phyloP scores from a whole-genome alignment of 2,329 filamentous ascomycete species.

The Colletotrichum cereale region DNA sequence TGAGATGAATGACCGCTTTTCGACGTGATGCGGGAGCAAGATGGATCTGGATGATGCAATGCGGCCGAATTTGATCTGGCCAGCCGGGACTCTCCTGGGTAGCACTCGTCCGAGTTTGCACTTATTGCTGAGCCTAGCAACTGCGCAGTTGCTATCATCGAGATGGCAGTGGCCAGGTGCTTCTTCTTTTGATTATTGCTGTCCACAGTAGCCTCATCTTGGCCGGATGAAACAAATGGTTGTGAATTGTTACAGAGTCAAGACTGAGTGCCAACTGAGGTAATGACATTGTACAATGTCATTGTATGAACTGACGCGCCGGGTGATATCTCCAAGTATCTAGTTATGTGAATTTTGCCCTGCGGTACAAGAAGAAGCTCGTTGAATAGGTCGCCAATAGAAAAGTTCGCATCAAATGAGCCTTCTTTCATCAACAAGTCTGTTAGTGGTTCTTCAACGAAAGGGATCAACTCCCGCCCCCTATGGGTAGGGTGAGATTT shows the following conservation, averaged over 20 bases:
- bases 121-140: background rate
- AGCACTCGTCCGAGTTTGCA: background rate
- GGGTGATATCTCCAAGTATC: background rate
- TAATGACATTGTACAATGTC: background rate
- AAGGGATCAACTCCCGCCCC: background rate
- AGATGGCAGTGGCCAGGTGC: background rate
- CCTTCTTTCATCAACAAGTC: background rate
- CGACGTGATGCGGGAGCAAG: background rate
- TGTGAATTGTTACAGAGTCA: background rate
- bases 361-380: too few relatives aligned
- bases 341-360: background rate
- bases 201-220: background rate
- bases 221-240: too few relatives aligned
- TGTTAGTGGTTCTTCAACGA: background rate
- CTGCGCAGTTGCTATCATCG: background rate
- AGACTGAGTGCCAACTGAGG: background rate
- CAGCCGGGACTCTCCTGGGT: background rate
- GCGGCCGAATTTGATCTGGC: background rate
- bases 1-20: background rate
- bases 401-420: too few relatives aligned
- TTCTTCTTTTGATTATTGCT: background rate
- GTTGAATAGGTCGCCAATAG: background rate
- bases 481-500: conserved; percentile 1
- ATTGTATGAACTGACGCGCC: background rate
- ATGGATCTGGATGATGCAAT: background rate